A percentile compares a stretch with the other conserved stretches of the same genome.
Conservation (phyloP, 345 rosid species). For the Mercurialis annua region DNA sequence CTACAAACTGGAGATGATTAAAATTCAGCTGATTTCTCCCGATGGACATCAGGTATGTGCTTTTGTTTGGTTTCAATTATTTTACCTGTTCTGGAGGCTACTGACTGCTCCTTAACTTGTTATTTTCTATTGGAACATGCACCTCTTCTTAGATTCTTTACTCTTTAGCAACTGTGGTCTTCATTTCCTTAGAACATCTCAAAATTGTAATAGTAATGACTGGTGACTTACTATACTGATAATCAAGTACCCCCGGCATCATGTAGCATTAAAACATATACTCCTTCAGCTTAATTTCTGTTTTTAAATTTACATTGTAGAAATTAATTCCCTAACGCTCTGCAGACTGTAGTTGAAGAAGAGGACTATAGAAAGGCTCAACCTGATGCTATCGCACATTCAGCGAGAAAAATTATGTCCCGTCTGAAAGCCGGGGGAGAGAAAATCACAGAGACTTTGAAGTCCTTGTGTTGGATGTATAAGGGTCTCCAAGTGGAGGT, state of each 20-base stretch:
- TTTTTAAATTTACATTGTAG: slow-evolving; percentile 8
- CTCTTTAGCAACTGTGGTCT: slow-evolving; percentile 1
- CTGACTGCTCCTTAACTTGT: not conserved
- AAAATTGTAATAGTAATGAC: too few species aligned
- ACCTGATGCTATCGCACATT: slow-evolving; percentile 78
- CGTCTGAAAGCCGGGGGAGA: slow-evolving; percentile 69
- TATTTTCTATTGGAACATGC: slow-evolving; percentile 1
- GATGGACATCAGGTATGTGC: slow-evolving; percentile 68
- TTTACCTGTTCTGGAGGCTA: not conserved
- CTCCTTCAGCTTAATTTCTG: not conserved
- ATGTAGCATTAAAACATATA: slow-evolving; percentile 4
- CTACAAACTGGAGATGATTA: slow-evolving; percentile 82
- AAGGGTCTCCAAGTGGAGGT: slow-evolving; percentile 92
- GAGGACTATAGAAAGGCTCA: slow-evolving; percentile 72
- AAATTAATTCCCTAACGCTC: slow-evolving; percentile 26
- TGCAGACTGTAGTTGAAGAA: slow-evolving; percentile 62
- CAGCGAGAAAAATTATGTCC: slow-evolving; percentile 61
- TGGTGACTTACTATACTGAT: too few species aligned
- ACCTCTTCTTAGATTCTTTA: not conserved
- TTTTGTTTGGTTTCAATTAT: slow-evolving; percentile 2
- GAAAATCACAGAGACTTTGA: slow-evolving; percentile 58
- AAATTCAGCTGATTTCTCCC: slow-evolving; percentile 73
- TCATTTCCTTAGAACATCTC: too few species aligned
- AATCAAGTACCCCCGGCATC: not conserved
- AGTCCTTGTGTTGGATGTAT: slow-evolving; percentile 73